Conservation (phyloP, 345 rosid genomes). For the Boechera divaricarpa region DNA sequence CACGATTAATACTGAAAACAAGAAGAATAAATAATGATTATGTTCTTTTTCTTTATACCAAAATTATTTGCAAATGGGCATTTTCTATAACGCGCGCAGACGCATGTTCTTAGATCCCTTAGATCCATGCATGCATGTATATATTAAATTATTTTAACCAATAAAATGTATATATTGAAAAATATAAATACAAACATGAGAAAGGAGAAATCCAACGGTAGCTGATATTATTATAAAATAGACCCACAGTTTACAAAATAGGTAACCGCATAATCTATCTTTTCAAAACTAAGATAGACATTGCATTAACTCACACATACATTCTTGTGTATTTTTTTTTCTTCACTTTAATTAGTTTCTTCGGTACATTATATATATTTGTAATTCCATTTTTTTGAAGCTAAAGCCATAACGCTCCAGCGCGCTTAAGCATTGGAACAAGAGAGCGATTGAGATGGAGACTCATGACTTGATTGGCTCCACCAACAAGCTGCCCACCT, state of each 20-base stretch:
- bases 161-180: not conserved
- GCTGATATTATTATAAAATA: constrained; percentile 6
- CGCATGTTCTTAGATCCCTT: not conserved
- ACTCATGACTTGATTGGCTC: constrained; percentile 80
- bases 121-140: constrained; percentile 8
- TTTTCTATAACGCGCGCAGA: not conserved
- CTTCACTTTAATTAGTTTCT: not conserved
- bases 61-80: not conserved
- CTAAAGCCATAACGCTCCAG: constrained; percentile 76
- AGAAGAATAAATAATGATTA: not conserved
- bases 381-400: not conserved
- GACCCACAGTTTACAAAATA: constrained; percentile 17
- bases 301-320: constrained; percentile 16
- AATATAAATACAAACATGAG: not conserved
- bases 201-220: not conserved
- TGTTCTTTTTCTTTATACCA: not conserved
- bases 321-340: not conserved
- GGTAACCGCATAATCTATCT: constrained; percentile 14
- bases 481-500: constrained; percentile 84
- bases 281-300: constrained; percentile 39
- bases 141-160: not conserved
- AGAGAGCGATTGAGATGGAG: constrained; percentile 82
- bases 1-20: not conserved
- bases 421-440: constrained; percentile 71
- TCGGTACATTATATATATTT: not conserved